Evolutionary conservation across 1,284 basidiomycete species (phyloP).

Genomic region (Irpex lacteus): DNA sequence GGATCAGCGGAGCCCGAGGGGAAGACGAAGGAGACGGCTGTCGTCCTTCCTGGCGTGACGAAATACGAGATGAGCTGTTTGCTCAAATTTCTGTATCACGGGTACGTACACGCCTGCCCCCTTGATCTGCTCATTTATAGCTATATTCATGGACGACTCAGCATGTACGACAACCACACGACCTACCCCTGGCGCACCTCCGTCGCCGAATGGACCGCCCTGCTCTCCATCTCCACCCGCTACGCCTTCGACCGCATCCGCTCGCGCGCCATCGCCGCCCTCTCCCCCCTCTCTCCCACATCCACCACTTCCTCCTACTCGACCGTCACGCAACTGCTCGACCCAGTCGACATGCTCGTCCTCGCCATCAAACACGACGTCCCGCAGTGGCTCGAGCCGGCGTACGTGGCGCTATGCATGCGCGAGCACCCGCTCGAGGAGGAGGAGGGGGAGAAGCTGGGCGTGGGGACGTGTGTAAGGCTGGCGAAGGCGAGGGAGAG

Average conservation of each 20-base stretch:
- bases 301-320: constrained; percentile 1
- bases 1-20: constrained; percentile 10
- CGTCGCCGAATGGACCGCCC: constrained; percentile 19
- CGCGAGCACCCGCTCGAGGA: constrained; percentile 16
- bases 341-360: constrained; percentile 21
- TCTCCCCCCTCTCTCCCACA: constrained; percentile 17
- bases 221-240: constrained; percentile 24
- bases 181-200: constrained; percentile 4
- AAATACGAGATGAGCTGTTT: constrained; percentile 15
- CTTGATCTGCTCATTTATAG: no score
- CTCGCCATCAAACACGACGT: constrained; percentile 19
- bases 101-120: constrained; percentile 7
- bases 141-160: not conserved
- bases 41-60: constrained; percentile 11
- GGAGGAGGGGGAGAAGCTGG: constrained; percentile 16
- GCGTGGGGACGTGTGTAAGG: constrained; percentile 15
- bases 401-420: constrained; percentile 19
- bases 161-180: constrained; percentile 21
- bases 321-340: constrained; percentile 3
- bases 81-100: constrained; percentile 17
- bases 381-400: constrained; percentile 20
- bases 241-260: constrained; percentile 11
- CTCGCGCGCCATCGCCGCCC: constrained; percentile 21
- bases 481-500: constrained; percentile 21
- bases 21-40: constrained; percentile 11